Evolutionary conservation across 202 grass and related monocot genomes (phyloP), one percentile per base, ranked within the genome.

Genomic region (Bolboschoenoplectus hybrid): DNA sequence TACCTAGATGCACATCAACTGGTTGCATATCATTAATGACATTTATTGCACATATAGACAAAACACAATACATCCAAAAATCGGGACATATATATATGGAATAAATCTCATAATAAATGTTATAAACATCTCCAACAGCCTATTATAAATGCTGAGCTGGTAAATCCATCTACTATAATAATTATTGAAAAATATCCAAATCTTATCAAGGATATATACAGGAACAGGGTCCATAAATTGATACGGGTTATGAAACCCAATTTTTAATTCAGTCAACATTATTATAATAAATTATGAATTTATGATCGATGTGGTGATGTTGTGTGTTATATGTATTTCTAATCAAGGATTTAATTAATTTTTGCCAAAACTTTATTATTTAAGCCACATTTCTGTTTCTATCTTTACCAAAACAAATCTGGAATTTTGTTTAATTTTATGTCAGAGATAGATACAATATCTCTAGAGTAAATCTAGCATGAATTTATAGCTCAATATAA

Each of bases 111-210:
- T 20, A 74, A 74, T 74, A 74, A 74, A 50, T 72, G 46, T 69
- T 69, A 12, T 2, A 10, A 69, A 41, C 66, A 43, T 3, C 36
- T 69, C 66, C 36, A 69, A 68, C 3, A 7, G 1, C 64, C 64
- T 38, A 67, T 39, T 9, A 67, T 67, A 67, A 67, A 35, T 19
- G 67, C 39, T 14, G 67, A 72, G 41, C 44, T 47, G 43, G 43
- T 72, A 72, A 17, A 44, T 45, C 39, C 35, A 70, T 67, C 16
- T 70, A 70, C 16, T 43, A 69, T 17, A 69, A 70, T 70, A 72
- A 72, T 26, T 26, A n/a, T 72, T 6, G n/a, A 3, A 45, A 26
- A 41, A 7, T 17, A 20, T 72, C 43, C 68, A 72, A 46, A 47
- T 20, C 16, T 72, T 41, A 44, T 45, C 36, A 70, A 19, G 67